Conservation (phyloP, 306 rosid genomes). For the Lathyrus tuberosus region DNA sequence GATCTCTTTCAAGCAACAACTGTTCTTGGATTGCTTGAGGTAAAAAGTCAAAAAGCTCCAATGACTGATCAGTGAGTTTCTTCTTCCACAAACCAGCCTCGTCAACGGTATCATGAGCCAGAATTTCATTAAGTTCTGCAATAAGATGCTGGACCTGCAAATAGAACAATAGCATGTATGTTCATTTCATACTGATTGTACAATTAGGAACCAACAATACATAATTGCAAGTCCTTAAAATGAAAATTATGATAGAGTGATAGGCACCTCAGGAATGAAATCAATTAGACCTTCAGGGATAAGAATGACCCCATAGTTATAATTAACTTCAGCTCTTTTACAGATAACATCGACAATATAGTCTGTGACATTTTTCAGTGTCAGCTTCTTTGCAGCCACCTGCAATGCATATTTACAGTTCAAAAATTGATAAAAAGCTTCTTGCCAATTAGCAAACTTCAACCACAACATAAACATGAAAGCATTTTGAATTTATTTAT, state of each 20-base stretch:
- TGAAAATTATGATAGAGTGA: slow-evolving; percentile 24
- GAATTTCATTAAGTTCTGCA: slow-evolving; percentile 91
- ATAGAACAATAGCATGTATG: slow-evolving; percentile 34
- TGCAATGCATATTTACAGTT: slow-evolving; percentile 49
- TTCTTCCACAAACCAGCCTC: slow-evolving; percentile 90
- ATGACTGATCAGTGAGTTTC: slow-evolving; percentile 81
- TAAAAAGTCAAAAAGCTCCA: slow-evolving; percentile 82
- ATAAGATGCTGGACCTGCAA: slow-evolving; percentile 94
- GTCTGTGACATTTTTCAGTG: slow-evolving; percentile 95
- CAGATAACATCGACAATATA: slow-evolving; percentile 80
- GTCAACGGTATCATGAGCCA: slow-evolving; percentile 81
- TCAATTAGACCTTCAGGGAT: slow-evolving; percentile 99
- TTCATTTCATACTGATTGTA: not conserved
- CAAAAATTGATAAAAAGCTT: slow-evolving; percentile 17
- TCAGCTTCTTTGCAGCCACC: slow-evolving; percentile 95
- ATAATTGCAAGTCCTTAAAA: slow-evolving; percentile 2
- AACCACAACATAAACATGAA: slow-evolving; percentile 20
- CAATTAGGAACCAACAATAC: not conserved
- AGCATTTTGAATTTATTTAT: slow-evolving; percentile 19
- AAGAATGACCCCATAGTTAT: slow-evolving; percentile 94
- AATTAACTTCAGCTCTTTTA: slow-evolving; percentile 73
- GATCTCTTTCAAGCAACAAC: slow-evolving; percentile 98
- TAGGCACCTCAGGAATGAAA: slow-evolving; percentile 96
- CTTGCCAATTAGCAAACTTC: slow-evolving; percentile 11
- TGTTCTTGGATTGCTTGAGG: slow-evolving; percentile 99